These are phyloP conservation scores for Botrytis cinerea DNA, from an alignment of 2,329 filamentous ascomycete species.

Conservation along the genomic window DNA sequence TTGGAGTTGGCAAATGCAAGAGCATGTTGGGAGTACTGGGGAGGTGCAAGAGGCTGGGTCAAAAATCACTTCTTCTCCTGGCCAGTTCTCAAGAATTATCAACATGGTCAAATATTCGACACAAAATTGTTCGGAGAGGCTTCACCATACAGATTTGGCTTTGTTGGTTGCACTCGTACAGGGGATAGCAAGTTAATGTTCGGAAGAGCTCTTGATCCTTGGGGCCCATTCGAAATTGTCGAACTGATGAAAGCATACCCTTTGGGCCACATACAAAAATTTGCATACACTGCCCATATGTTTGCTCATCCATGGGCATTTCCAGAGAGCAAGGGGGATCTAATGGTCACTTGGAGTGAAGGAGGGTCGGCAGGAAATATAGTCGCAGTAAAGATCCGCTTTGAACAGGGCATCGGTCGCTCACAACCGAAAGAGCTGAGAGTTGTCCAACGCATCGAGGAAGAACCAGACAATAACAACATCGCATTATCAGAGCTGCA, in stretches of 20 bases:
- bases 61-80: conserved; percentile 11
- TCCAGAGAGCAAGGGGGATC: conserved; percentile 27
- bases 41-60: conserved; percentile 25
- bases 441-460: not conserved
- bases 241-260: conserved; percentile 24
- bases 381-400: conserved; percentile 28
- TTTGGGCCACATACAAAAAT: conserved; percentile 13
- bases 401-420: conserved; percentile 22
- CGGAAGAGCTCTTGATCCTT: conserved; percentile 27
- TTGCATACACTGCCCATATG: conserved; percentile 30
- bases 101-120: conserved; percentile 32
- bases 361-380: conserved; percentile 30
- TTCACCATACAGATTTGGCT: conserved; percentile 26
- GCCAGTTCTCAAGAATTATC: conserved; percentile 27
- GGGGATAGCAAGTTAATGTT: conserved; percentile 30
- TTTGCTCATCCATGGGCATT: conserved; percentile 35
- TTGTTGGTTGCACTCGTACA: conserved; percentile 29
- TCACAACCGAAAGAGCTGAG: conserved; percentile 13
- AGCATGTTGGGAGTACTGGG: conserved; percentile 27
- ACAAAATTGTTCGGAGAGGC: conserved; percentile 30
- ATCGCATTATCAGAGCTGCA: conserved; percentile 15
- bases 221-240: conserved; percentile 30
- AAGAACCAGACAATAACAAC: conserved; percentile 3
- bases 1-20: not conserved
- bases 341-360: conserved; percentile 34